Evolutionary conservation across 2,329 filamentous ascomycete species (phyloP), one percentile per base, ranked within the genome.

Genomic region (Colletotrichum falcatum): DNA sequence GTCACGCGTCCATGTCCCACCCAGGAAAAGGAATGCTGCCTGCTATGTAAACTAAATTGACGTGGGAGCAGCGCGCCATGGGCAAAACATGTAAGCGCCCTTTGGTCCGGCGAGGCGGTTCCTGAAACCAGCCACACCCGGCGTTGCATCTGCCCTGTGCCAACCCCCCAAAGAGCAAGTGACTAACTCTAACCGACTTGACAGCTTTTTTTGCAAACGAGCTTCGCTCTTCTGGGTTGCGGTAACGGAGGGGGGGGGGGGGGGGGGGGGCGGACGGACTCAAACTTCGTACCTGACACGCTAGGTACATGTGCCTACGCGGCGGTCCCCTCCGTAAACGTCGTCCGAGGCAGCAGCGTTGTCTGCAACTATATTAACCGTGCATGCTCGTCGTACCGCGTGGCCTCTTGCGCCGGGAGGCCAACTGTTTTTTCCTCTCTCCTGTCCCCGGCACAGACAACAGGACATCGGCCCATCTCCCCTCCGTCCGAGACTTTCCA

Each of bases 111-210:
- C 44, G 62, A 58, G 62, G 67, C 64, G 64, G 67, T 62, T 67
- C 53, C 64, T 67, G 67, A 70, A 70, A 70, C 67, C 64, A 70
- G 67, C 67, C 67, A 70, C 67, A 42, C 44, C 26, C 14, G 35
- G 53, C 42, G 42, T 20, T 20, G 42, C 11, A 46, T 62, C 63
- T 62, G 66, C 62, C 66, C 44, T 28, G 9, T 9, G 4, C 30
- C 7, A 7, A 33, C 30, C 7, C 30, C 7, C 30, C 30, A 33
- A n/a, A n/a, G n/a, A n/a, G n/a, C n/a, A n/a, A n/a, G n/a, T n/a
- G 9, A 37, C 48, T 54, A 35, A 60, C 26, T 42, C n/a, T 11
- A 11, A 26, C 23, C 18, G 14, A 28, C 26, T 12, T 30, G 7
- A 53, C 26, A 9, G 20, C 5, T 51, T 26, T 33, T 33, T 33